phyloP scores from a whole-genome alignment of 2,329 filamentous ascomycete genomes.

The Verticillium isaacii region DNA sequence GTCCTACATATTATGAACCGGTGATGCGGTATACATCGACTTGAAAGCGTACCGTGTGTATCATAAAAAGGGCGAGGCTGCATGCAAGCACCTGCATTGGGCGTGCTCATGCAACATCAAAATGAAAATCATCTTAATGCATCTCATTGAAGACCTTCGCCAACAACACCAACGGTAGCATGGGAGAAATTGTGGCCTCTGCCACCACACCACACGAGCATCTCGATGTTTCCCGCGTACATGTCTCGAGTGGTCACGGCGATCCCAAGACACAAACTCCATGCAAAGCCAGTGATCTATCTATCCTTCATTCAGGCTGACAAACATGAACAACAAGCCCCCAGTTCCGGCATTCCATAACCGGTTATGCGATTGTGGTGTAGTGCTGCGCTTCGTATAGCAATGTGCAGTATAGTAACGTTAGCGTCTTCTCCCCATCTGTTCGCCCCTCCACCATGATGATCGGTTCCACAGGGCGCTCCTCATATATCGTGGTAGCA shows the following conservation, averaged over 20 bases:
- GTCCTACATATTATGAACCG: too few species aligned
- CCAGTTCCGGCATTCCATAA: background rate
- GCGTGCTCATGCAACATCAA: background rate
- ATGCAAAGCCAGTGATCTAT: slow-evolving; percentile 1
- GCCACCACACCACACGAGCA: background rate
- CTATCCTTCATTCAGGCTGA: background rate
- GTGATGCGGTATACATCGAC: too few species aligned
- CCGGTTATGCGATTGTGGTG: background rate
- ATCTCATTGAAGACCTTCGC: background rate
- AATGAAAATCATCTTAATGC: background rate
- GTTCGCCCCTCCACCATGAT: background rate
- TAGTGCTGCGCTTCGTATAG: background rate
- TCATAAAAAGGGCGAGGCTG: too few species aligned
- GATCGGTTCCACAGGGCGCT: background rate
- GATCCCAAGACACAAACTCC: background rate
- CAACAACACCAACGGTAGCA: too few species aligned
- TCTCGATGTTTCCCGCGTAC: background rate
- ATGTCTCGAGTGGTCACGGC: background rate
- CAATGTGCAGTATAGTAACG: background rate
- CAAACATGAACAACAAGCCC: background rate
- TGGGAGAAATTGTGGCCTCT: too few species aligned
- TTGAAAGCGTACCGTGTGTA: too few species aligned
- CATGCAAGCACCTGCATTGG: background rate
- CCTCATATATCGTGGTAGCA: background rate
- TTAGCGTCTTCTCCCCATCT: background rate